A percentile compares a stretch with the other conserved stretches of the same genome.
These are phyloP conservation scores for Microcyclosporella mali DNA, from an alignment of 2,329 filamentous ascomycete species.

Conservation along the genomic window DNA sequence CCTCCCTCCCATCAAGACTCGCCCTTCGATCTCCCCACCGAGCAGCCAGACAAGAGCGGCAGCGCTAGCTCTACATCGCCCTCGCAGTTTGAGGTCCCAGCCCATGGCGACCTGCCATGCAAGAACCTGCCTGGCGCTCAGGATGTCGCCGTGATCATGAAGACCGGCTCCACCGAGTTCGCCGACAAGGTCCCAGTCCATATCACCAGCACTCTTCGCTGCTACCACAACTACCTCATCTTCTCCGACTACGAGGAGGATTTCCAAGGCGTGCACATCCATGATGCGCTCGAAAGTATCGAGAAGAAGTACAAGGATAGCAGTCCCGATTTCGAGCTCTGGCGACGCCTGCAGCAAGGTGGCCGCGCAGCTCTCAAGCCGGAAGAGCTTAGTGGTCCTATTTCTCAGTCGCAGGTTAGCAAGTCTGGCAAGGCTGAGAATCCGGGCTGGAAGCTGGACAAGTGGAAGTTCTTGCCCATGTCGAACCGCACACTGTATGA, in stretches of 20 bases:
- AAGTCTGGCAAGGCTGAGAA: constrained; percentile 11
- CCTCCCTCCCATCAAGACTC: no score
- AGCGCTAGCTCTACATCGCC: no score
- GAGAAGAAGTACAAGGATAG: constrained; percentile 8
- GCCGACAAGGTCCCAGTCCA: constrained; percentile 27
- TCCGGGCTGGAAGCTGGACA: constrained; percentile 46
- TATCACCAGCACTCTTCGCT: constrained; percentile 31
- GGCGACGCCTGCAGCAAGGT: constrained; percentile 13
- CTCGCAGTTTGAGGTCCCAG: no score
- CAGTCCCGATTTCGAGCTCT: constrained; percentile 22
- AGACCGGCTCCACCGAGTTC: constrained; percentile 29
- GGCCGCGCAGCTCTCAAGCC: constrained; percentile 11
- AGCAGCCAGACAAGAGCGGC: no score
- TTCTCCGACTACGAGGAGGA: constrained; percentile 36
- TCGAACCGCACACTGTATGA: constrained; percentile 39
- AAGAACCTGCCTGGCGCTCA: constrained; percentile 31
- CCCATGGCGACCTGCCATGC: constrained; percentile 8
- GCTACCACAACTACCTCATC: constrained; percentile 30
- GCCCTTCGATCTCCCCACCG: no score
- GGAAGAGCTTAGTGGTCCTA: constrained; percentile 15
- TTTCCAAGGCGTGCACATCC: constrained; percentile 30
- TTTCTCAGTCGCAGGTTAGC: constrained; percentile 1
- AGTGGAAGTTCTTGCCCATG: constrained; percentile 51
- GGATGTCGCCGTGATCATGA: constrained; percentile 49
- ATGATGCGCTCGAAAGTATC: constrained; percentile 24